Conservation (phyloP, 75 land plant genomes). For the Selaginella tamariscina region DNA sequence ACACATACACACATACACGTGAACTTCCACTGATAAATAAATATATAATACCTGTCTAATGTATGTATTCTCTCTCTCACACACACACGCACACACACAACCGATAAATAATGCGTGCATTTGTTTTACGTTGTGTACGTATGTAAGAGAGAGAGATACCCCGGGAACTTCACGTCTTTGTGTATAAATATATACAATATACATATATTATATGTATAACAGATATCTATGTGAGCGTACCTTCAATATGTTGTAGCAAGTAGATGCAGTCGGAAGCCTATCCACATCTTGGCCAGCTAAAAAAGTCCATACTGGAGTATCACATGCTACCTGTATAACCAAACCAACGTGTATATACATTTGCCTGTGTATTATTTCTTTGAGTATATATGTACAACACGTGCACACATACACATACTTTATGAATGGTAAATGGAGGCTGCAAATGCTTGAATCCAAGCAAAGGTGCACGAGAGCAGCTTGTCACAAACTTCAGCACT, state of each 20-base stretch:
- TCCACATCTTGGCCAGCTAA: constrained; percentile 95
- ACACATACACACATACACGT: not conserved
- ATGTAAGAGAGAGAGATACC: constrained; percentile 1
- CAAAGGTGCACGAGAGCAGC: constrained; percentile 90
- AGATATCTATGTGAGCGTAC: constrained; percentile 19
- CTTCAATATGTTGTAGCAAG: constrained; percentile 93
- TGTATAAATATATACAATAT: not conserved
- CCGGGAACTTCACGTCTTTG: not conserved
- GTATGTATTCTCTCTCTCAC: not conserved
- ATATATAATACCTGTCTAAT: too few species aligned
- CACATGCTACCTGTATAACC: constrained; percentile 57
- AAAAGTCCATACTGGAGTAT: constrained; percentile 70
- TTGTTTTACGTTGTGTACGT: not conserved
- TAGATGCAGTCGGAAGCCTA: constrained; percentile 87
- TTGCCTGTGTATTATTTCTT: too few species aligned
- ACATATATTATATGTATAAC: not conserved
- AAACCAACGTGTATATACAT: not conserved
- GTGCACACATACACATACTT: constrained; percentile 54
- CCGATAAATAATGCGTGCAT: too few species aligned
- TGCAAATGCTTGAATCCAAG: constrained; percentile 88
- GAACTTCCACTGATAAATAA: not conserved
- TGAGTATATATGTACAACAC: too few species aligned
- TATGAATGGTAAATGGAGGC: constrained; percentile 87
- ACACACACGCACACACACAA: too few species aligned
- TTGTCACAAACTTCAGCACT: constrained; percentile 87